Evolutionary conservation across 2,329 filamentous ascomycete genomes (phyloP).

Genomic region (Colletotrichum coccodes): DNA sequence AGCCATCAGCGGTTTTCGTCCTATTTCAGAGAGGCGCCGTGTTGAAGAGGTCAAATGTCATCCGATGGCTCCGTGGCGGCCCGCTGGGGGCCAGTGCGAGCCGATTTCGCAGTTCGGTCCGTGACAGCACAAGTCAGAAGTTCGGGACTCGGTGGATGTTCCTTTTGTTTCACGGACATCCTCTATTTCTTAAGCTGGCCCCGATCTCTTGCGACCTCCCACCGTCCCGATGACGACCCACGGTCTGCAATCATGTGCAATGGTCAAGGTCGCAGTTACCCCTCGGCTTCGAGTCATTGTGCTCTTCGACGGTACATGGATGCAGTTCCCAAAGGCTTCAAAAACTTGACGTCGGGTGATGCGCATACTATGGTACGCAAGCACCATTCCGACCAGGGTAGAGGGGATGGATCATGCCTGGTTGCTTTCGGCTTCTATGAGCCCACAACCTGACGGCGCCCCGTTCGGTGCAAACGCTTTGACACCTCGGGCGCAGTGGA

Average conservation of each 20-base stretch:
- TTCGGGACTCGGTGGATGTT: not conserved
- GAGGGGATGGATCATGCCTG: constrained; percentile 24
- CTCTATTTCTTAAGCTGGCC: not conserved
- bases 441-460: constrained; percentile 3
- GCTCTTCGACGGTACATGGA: not conserved
- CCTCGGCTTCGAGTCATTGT: constrained; percentile 6
- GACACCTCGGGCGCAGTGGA: constrained; percentile 20
- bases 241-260: not conserved
- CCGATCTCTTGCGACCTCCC: not conserved
- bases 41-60: not conserved
- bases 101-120: not conserved
- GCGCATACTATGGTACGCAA: constrained; percentile 7
- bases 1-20: no score
- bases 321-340: not conserved
- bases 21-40: not conserved
- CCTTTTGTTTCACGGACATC: not conserved
- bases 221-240: not conserved
- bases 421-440: constrained; percentile 10
- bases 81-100: constrained; percentile 15
- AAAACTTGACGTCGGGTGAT: not conserved
- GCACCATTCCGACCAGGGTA: constrained; percentile 2
- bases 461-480: constrained; percentile 24
- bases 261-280: not conserved
- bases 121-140: not conserved
- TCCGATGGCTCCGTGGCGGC: constrained; percentile 20